Percentiles rank a stretch among this genome's conserved stretches.
Evolutionary conservation across 768 basidiomycete genomes (phyloP).

Genomic region (Pleurotus djamor): DNA sequence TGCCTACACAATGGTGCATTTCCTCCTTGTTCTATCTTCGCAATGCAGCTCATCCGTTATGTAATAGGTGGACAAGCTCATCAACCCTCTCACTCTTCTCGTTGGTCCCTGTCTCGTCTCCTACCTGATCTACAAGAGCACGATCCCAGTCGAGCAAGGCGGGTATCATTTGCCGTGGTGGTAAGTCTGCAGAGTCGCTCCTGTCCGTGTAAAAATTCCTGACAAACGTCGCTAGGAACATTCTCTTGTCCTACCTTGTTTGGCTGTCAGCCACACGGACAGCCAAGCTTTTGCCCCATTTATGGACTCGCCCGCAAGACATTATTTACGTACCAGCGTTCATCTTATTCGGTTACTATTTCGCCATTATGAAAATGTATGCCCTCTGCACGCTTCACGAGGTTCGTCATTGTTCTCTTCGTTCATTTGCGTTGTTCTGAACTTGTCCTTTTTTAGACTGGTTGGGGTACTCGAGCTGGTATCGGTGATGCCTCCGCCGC

Average conservation of each 20-base stretch:
- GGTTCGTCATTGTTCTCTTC: constrained; percentile 28
- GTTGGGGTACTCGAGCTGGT: constrained; percentile 95
- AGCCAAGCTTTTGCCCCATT: constrained; percentile 80
- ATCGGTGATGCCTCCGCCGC: constrained; percentile 82
- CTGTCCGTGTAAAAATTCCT: constrained; percentile 4
- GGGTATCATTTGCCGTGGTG: constrained; percentile 85
- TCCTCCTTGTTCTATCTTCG: constrained; percentile 37
- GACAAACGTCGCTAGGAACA: constrained; percentile 48
- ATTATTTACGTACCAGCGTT: constrained; percentile 84
- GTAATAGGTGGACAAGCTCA: constrained; percentile 75
- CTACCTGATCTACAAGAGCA: constrained; percentile 78
- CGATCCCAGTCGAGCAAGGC: constrained; percentile 59
- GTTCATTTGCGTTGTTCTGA: constrained; percentile 1
- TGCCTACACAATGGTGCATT: constrained; percentile 85
- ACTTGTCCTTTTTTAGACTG: constrained; percentile 53
- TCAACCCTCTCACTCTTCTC: constrained; percentile 86
- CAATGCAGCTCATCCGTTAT: constrained; percentile 4
- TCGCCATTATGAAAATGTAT: constrained; percentile 93
- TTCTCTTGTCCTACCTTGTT: constrained; percentile 61
- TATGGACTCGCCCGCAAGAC: constrained; percentile 75
- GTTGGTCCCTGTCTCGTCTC: constrained; percentile 80
- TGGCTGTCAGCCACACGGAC: constrained; percentile 75
- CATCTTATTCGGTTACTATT: constrained; percentile 91
- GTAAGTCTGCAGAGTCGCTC: constrained; percentile 35
- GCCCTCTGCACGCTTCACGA: constrained; percentile 89